phyloP scores from a whole-genome alignment of 768 basidiomycete genomes.

The Galerina marginata region DNA sequence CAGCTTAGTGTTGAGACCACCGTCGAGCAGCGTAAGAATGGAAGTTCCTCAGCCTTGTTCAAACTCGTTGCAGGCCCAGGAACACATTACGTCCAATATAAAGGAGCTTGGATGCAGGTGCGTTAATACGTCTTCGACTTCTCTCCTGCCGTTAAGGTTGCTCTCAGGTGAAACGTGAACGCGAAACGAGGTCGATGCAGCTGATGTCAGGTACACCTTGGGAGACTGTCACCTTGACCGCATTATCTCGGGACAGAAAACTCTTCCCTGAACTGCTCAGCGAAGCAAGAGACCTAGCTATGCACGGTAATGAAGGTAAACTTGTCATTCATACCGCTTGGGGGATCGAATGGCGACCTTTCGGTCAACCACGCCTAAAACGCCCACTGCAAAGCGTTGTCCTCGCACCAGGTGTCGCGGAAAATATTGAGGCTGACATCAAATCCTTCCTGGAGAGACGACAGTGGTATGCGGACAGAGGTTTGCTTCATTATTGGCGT shows the following conservation, averaged over 20 bases:
- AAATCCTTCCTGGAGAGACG: constrained; percentile 81
- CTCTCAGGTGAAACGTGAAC: constrained; percentile 86
- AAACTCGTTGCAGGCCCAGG: constrained; percentile 96
- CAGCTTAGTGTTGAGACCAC: constrained; percentile 94
- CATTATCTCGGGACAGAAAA: constrained; percentile 83
- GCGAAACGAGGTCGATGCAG: constrained; percentile 92
- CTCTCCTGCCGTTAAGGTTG: not conserved
- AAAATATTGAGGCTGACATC: constrained; percentile 82
- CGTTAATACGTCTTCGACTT: not conserved
- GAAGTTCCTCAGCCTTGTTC: constrained; percentile 88
- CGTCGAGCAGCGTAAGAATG: constrained; percentile 88
- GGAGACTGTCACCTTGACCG: constrained; percentile 96
- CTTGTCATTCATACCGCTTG: constrained; percentile 96
- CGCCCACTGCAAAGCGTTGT: constrained; percentile 90
- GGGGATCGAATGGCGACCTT: constrained; percentile 96
- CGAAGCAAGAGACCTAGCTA: constrained; percentile 90
- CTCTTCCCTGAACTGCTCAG: constrained; percentile 81
- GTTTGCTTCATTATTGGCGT: constrained; percentile 57
- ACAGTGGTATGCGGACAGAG: constrained; percentile 96
- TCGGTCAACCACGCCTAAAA: constrained; percentile 89
- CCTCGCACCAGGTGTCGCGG: constrained; percentile 79
- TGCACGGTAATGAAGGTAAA: constrained; percentile 88
- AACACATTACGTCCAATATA: constrained; percentile 89
- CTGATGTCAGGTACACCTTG: constrained; percentile 92
- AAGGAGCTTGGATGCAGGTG: constrained; percentile 96